Conservation (phyloP, 352 stramenopile genomes). For the Globisporangium okanoganense region DNA sequence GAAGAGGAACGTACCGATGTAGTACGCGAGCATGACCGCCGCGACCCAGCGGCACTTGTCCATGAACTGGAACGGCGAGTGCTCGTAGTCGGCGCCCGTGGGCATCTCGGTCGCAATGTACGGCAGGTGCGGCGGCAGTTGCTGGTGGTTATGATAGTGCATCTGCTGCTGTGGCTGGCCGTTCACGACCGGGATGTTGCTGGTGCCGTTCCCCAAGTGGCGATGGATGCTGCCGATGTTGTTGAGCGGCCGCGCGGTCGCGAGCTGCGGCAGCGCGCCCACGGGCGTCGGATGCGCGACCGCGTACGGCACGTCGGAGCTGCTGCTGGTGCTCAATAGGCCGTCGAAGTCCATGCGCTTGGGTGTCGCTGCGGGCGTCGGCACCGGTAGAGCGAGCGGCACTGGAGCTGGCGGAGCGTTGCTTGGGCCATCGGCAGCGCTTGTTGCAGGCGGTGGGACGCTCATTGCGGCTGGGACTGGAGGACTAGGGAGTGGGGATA, state of each 20-base stretch:
- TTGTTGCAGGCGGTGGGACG: background rate
- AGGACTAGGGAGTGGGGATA: background rate
- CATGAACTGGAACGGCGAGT: slow-evolving; percentile 52
- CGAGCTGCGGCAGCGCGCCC: slow-evolving; percentile 36
- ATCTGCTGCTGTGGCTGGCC: slow-evolving; percentile 9
- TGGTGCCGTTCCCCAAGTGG: slow-evolving; percentile 29
- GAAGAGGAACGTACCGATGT: slow-evolving; percentile 66
- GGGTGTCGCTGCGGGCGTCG: background rate
- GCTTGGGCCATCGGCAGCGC: background rate
- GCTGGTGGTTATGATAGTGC: slow-evolving; percentile 4
- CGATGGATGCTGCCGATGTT: slow-evolving; percentile 31
- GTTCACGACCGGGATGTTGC: slow-evolving; percentile 34
- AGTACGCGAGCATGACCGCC: slow-evolving; percentile 62
- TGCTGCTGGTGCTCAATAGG: slow-evolving; percentile 1
- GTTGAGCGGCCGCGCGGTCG: slow-evolving; percentile 33
- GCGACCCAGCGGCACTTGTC: slow-evolving; percentile 60
- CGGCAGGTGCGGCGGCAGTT: slow-evolving; percentile 13
- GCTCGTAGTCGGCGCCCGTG: slow-evolving; percentile 24
- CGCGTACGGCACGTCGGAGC: slow-evolving; percentile 28
- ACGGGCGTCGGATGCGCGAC: slow-evolving; percentile 30
- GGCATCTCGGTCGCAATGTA: slow-evolving; percentile 33
- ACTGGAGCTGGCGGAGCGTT: background rate
- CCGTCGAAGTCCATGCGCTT: slow-evolving; percentile 11
- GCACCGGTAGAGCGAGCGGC: background rate
- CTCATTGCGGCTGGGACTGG: background rate